Percentiles rank a stretch among this genome's conserved stretches.
phyloP scores from a whole-genome alignment of 2,329 filamentous ascomycete species.

The Phialophora expanda region DNA sequence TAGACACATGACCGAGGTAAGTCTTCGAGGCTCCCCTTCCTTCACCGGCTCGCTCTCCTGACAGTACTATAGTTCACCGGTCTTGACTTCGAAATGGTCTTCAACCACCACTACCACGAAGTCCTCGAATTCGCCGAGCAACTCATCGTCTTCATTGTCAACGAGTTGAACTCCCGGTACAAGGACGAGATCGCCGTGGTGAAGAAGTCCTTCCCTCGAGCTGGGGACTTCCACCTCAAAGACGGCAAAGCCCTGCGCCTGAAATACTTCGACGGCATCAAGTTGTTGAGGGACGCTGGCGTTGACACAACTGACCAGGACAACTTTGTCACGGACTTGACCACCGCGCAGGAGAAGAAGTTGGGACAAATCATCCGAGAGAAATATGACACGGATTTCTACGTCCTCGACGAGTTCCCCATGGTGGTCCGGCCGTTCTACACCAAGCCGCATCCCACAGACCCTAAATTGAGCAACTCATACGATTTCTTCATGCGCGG shows the following conservation, averaged over 20 bases:
- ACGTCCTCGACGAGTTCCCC: constrained; percentile 95
- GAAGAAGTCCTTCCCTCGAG: constrained; percentile 57
- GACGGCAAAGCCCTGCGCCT: constrained; percentile 56
- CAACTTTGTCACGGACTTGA: constrained; percentile 54
- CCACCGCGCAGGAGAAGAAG: constrained; percentile 62
- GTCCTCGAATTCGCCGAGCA: constrained; percentile 57
- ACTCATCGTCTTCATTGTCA: constrained; percentile 56
- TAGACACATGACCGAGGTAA: constrained; percentile 67
- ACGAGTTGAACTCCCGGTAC: constrained; percentile 52
- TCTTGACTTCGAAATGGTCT: constrained; percentile 60
- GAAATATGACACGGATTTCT: constrained; percentile 95
- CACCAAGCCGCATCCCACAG: constrained; percentile 76
- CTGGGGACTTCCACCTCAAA: constrained; percentile 57
- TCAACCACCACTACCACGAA: constrained; percentile 58
- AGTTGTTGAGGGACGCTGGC: constrained; percentile 56
- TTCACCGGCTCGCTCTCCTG: constrained; percentile 33
- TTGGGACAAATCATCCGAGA: constrained; percentile 82
- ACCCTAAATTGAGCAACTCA: constrained; percentile 69
- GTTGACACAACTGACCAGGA: constrained; percentile 57
- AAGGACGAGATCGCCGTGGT: constrained; percentile 53
- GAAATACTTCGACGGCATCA: constrained; percentile 57
- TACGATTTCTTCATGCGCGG: constrained; percentile 76
- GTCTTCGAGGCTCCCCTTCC: constrained; percentile 16
- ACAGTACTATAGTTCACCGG: constrained; percentile 51
- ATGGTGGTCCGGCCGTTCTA: constrained; percentile 88